Conservation (phyloP, 495 filamentous ascomycete genomes). For the Sporormia fimetaria region DNA sequence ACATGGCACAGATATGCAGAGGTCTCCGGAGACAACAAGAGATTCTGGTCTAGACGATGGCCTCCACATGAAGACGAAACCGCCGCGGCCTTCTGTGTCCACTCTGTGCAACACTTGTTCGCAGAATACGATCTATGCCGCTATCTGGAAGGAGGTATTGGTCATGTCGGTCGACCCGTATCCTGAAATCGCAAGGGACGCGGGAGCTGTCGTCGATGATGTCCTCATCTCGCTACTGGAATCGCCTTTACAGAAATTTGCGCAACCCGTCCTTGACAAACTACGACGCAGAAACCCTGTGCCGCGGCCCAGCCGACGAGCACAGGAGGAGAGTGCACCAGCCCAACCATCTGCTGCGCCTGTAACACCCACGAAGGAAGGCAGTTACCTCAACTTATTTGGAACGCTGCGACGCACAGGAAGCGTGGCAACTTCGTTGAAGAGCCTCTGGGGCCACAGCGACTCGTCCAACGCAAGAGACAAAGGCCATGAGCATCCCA, state of each 20-base stretch:
- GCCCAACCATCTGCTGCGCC: conserved; percentile 40
- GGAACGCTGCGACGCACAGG: conserved; percentile 51
- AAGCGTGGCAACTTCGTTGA: conserved; percentile 62
- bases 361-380: conserved; percentile 44
- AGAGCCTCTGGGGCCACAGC: conserved; percentile 47
- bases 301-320: conserved; percentile 5
- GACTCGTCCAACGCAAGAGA: conserved; percentile 26
- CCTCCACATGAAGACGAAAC: conserved; percentile 16
- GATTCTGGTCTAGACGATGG: conserved; percentile 12
- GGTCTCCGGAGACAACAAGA: too few relatives aligned
- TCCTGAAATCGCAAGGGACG: conserved; percentile 81
- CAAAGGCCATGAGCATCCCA: conserved; percentile 29
- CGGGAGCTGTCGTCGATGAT: conserved; percentile 68
- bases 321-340: conserved; percentile 3
- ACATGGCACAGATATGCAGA: too few relatives aligned
- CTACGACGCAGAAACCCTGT: conserved; percentile 44
- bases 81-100: background rate
- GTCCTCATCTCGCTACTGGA: conserved; percentile 65
- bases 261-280: conserved; percentile 64
- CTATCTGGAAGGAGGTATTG: conserved; percentile 87
- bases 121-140: conserved; percentile 76
- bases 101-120: conserved; percentile 41
- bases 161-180: conserved; percentile 88
- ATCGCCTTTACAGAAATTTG: conserved; percentile 58
- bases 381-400: conserved; percentile 51